These are phyloP conservation scores for Melampsora larici-populina DNA, from an alignment of 1,284 basidiomycete genomes.

Conservation along the genomic window DNA sequence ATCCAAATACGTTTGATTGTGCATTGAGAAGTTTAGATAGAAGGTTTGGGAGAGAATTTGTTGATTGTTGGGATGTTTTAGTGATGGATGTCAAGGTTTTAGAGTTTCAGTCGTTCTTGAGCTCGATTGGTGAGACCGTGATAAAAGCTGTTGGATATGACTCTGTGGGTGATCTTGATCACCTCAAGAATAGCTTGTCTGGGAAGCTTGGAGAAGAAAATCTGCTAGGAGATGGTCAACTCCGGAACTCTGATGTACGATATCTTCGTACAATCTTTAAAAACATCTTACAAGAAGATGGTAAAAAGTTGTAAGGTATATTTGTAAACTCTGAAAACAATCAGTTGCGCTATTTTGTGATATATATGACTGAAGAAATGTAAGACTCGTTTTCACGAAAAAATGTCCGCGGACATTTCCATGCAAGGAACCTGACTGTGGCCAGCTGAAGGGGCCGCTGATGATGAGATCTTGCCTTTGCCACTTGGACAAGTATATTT, in stretches of 20 bases:
- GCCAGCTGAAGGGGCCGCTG: no score
- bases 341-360: no score
- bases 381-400: no score
- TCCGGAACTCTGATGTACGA: background rate
- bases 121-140: slow-evolving; percentile 5
- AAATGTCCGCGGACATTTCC: no score
- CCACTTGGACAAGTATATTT: no score
- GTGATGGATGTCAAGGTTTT: slow-evolving; percentile 37
- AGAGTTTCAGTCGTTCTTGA: slow-evolving; percentile 19
- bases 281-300: background rate
- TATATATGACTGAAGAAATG: no score
- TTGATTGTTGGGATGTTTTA: slow-evolving; percentile 38
- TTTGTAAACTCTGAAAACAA: no score
- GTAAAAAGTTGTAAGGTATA: no score
- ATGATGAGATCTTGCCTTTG: no score
- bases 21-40: slow-evolving; percentile 22
- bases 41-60: slow-evolving; percentile 12
- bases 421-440: no score
- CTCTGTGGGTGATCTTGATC: background rate
- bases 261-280: background rate
- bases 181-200: background rate
- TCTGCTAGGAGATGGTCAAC: background rate
- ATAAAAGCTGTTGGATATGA: slow-evolving; percentile 4
- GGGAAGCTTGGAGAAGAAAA: background rate
- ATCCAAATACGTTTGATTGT: slow-evolving; percentile 12